A percentile compares a stretch with the other conserved stretches of the same genome.
Conservation (phyloP, 208 protist genomes). For the Leishmania braziliensis region DNA sequence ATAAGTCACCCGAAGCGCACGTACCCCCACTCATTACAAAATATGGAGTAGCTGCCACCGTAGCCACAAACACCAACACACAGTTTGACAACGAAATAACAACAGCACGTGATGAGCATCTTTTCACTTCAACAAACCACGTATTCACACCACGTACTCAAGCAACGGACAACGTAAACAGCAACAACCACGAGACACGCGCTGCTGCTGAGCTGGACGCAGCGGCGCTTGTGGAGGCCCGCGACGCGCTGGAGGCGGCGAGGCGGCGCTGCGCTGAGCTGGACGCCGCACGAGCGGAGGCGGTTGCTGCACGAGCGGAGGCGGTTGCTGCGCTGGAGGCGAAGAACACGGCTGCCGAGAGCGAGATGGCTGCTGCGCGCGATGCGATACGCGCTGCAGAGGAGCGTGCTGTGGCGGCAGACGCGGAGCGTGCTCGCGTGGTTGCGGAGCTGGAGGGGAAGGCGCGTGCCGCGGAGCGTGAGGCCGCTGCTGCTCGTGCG, state of each 20-base stretch:
- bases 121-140: too few relatives aligned
- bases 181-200: not conserved
- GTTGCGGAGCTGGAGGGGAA: constrained; percentile 6
- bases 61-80: not conserved
- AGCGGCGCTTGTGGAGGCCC: not conserved
- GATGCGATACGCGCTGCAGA: constrained; percentile 1
- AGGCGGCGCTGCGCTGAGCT: constrained; percentile 9
- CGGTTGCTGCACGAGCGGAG: not conserved
- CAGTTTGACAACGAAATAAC: not conserved
- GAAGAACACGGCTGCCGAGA: constrained; percentile 13
- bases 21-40: accelerated
- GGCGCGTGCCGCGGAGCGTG: not conserved
- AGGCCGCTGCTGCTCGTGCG: not conserved
- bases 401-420: not conserved
- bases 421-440: not conserved
- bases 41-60: not conserved
- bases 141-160: not conserved
- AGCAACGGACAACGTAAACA: not conserved
- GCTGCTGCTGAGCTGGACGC: constrained; percentile 1
- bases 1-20: not conserved
- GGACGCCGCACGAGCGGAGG: not conserved
- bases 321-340: constrained; percentile 14
- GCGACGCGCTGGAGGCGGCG: constrained; percentile 7
- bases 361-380: constrained; percentile 12
- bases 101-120: not conserved